These are phyloP conservation scores for Metschnikowia cerradonensis DNA, from an alignment of 805 yeast species.

Conservation along the genomic window DNA sequence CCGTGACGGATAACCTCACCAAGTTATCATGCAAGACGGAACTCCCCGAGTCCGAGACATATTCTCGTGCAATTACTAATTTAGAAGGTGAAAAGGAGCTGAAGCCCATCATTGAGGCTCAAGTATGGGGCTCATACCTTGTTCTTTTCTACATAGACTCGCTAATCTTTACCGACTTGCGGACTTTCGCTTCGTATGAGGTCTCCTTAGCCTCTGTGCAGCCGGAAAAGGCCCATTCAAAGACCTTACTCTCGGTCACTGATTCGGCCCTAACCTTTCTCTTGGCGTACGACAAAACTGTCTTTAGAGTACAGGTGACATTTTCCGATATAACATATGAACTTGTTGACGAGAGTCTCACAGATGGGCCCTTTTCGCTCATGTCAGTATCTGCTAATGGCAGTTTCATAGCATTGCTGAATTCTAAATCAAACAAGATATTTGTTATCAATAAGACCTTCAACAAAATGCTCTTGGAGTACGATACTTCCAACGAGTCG, in stretches of 20 bases:
- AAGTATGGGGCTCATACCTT: constrained; percentile 42
- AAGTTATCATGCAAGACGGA: neutral
- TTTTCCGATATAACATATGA: constrained; percentile 21
- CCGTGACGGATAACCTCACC: constrained; percentile 18
- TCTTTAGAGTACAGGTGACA: constrained; percentile 25
- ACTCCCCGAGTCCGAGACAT: neutral
- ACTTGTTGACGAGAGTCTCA: constrained; percentile 33
- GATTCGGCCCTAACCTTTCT: constrained; percentile 20
- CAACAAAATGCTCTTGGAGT: constrained; percentile 40
- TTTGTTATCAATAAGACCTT: constrained; percentile 50
- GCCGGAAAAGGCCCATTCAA: constrained; percentile 20
- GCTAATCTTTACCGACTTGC: constrained; percentile 34
- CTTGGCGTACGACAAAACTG: constrained; percentile 26
- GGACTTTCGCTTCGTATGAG: constrained; percentile 35
- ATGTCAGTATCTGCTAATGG: constrained; percentile 51
- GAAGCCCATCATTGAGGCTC: constrained; percentile 22
- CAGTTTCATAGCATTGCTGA: constrained; percentile 49
- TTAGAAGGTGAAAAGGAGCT: constrained; percentile 31
- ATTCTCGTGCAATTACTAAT: constrained; percentile 23
- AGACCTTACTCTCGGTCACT: constrained; percentile 13
- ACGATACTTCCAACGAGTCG: constrained; percentile 38
- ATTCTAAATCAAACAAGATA: constrained; percentile 35
- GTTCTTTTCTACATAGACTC: constrained; percentile 39
- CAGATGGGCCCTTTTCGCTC: constrained; percentile 47
- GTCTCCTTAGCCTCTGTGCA: constrained; percentile 28